phyloP scores from a whole-genome alignment of 257 asterid species.

The Coffea eugenioides region DNA sequence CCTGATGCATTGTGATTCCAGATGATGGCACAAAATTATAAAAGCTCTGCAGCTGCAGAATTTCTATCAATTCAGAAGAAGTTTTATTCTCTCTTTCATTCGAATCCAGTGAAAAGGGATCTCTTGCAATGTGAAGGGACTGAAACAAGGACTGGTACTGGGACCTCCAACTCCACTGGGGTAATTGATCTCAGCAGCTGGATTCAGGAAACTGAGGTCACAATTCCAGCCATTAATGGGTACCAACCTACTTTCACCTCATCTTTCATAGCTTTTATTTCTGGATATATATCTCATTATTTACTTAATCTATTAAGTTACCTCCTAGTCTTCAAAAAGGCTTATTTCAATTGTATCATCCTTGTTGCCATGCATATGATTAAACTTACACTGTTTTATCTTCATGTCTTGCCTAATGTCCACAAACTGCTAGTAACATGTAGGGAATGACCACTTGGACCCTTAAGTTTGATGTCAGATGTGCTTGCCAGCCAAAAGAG shows the following conservation, averaged over 20 bases:
- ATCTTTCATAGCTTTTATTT: background rate
- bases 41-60: conserved; percentile 38
- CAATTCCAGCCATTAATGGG: conserved; percentile 88
- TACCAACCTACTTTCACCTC: conserved; percentile 27
- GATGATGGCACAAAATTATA: conserved; percentile 41
- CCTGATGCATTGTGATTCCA: conserved; percentile 27
- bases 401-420: background rate
- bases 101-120: conserved; percentile 29
- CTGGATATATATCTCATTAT: background rate
- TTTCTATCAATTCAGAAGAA: conserved; percentile 63
- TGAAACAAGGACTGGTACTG: conserved; percentile 3
- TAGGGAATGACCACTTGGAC: background rate
- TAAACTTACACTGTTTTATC: background rate
- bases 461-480: background rate
- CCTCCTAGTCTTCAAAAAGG: background rate
- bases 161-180: conserved; percentile 38
- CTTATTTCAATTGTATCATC: background rate
- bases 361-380: background rate
- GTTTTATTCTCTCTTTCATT: conserved; percentile 47
- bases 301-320: background rate
- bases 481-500: conserved; percentile 1
- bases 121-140: conserved; percentile 28
- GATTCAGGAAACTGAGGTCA: conserved; percentile 62
- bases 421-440: background rate
- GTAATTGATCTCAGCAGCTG: conserved; percentile 70